phyloP scores from a whole-genome alignment of 768 basidiomycete species.

The Chalciporus piperatus region DNA sequence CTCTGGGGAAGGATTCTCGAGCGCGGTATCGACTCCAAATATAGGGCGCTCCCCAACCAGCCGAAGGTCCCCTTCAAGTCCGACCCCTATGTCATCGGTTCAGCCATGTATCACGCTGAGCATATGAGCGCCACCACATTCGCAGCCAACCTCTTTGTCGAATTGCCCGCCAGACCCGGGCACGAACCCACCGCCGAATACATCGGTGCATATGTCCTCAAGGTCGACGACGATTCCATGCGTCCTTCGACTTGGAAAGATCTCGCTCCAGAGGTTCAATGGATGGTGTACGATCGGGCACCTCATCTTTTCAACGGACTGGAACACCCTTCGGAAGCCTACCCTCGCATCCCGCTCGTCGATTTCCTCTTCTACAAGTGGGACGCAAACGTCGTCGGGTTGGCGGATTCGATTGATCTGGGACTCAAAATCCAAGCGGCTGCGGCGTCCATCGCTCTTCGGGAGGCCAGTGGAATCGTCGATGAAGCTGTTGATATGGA shows the following conservation, averaged over 20 bases:
- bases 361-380: constrained; percentile 18
- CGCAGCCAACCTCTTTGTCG: constrained; percentile 27
- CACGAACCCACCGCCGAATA: constrained; percentile 12
- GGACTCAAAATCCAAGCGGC: neutral
- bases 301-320: neutral
- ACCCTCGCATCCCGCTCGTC: constrained; percentile 11
- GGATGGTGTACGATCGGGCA: neutral
- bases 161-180: neutral
- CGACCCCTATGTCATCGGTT: neutral
- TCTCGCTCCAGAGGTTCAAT: constrained; percentile 6
- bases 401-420: constrained; percentile 8
- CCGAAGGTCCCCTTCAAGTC: neutral
- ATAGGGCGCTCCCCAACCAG: constrained; percentile 4
- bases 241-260: neutral
- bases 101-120: constrained; percentile 11
- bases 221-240: neutral
- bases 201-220: constrained; percentile 25
- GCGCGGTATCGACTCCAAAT: constrained; percentile 14
- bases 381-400: constrained; percentile 15
- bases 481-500: neutral
- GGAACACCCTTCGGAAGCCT: neutral
- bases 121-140: constrained; percentile 16
- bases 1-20: constrained; percentile 12
- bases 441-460: too few relatives aligned
- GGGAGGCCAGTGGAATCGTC: neutral